These are phyloP conservation scores for Guadua angustifolia DNA, from an alignment of 176 grass and related monocot species.

Conservation along the genomic window DNA sequence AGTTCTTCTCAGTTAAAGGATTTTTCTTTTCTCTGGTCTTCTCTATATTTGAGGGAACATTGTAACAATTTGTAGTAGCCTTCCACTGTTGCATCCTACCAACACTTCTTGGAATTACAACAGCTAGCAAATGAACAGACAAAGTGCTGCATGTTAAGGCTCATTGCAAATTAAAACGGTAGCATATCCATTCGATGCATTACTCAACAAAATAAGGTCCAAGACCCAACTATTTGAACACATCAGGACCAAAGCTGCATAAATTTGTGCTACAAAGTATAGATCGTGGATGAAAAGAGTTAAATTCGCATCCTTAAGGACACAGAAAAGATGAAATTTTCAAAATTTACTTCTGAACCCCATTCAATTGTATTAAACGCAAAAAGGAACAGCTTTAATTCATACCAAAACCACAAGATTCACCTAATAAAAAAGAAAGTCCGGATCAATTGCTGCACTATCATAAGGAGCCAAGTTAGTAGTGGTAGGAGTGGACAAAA, in stretches of 20 bases:
- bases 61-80: background rate
- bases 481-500: background rate
- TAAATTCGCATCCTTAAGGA: background rate
- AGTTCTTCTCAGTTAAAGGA: background rate
- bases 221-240: background rate
- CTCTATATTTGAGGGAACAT: background rate
- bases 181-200: constrained; percentile 11
- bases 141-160: background rate
- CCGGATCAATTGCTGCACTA: background rate
- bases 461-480: background rate
- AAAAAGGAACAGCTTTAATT: background rate
- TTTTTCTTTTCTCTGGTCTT: background rate
- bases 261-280: background rate
- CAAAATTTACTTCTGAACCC: background rate
- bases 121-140: background rate
- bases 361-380: background rate
- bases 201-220: background rate
- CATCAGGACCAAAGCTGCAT: background rate
- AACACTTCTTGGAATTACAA: background rate
- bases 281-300: background rate
- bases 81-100: background rate
- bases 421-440: background rate
- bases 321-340: background rate
- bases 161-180: background rate
- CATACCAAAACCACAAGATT: constrained; percentile 11